These are phyloP conservation scores for Dactylella cylindrospora DNA, from an alignment of 2,329 filamentous ascomycete genomes.

Conservation along the genomic window DNA sequence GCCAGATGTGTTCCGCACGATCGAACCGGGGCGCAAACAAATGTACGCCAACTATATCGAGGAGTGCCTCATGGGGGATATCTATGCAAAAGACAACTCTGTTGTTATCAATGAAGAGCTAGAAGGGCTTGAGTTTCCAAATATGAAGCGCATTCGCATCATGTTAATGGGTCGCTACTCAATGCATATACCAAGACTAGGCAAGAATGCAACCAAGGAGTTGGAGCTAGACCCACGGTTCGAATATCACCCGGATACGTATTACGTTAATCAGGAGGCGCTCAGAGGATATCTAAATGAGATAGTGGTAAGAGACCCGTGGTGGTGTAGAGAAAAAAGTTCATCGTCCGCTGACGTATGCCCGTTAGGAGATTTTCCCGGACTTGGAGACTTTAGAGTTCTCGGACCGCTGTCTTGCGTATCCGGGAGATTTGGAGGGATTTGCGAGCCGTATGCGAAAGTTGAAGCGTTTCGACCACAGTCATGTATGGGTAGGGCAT, in stretches of 20 bases:
- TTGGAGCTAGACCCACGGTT: neutral
- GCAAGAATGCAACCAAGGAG: conserved; percentile 1
- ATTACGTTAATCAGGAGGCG: neutral
- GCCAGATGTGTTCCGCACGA: too few relatives aligned
- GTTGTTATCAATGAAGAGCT: too few relatives aligned
- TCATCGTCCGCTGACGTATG: too few relatives aligned
- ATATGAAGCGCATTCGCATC: neutral
- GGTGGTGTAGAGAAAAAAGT: too few relatives aligned
- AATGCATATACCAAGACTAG: neutral
- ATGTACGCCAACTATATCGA: too few relatives aligned
- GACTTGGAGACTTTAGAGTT: neutral
- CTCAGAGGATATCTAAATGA: neutral
- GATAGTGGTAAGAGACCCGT: too few relatives aligned
- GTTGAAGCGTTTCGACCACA: neutral
- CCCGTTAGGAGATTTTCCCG: conserved; percentile 1
- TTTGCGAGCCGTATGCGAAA: neutral
- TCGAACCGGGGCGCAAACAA: too few relatives aligned
- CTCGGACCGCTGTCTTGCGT: neutral
- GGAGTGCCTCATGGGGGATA: too few relatives aligned
- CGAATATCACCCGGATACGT: neutral
- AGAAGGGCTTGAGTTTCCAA: too few relatives aligned
- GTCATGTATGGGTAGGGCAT: neutral
- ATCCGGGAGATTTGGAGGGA: neutral
- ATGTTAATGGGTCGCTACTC: neutral
- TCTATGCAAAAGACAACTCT: too few relatives aligned